These are phyloP conservation scores for Sambucus nigra DNA, from an alignment of 129 eudicot genomes.

Conservation along the genomic window DNA sequence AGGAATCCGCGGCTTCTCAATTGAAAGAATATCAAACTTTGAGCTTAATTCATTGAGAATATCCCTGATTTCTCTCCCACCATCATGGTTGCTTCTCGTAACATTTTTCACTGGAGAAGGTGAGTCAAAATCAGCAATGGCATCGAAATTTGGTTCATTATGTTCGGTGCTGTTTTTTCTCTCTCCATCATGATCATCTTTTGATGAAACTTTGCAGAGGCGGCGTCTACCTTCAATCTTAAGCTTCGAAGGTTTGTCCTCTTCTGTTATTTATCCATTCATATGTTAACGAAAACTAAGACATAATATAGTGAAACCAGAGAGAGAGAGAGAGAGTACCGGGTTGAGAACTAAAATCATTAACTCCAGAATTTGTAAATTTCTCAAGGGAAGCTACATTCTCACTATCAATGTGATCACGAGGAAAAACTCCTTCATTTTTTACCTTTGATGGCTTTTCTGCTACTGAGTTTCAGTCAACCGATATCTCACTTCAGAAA, in stretches of 20 bases:
- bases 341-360: slow-evolving; percentile 22
- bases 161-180: slow-evolving; percentile 6
- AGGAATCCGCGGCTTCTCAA: slow-evolving; percentile 54
- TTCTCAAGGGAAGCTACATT: slow-evolving; percentile 8
- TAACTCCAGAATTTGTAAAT: slow-evolving; percentile 10
- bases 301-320: neutral
- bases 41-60: slow-evolving; percentile 67
- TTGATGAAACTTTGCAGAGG: slow-evolving; percentile 79
- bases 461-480: slow-evolving; percentile 13
- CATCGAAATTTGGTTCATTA: slow-evolving; percentile 20
- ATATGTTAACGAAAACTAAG: slow-evolving; percentile 6
- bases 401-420: slow-evolving; percentile 9
- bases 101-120: slow-evolving; percentile 39
- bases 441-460: slow-evolving; percentile 3
- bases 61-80: slow-evolving; percentile 74
- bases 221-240: slow-evolving; percentile 77
- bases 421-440: slow-evolving; percentile 2
- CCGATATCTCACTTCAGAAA: slow-evolving; percentile 6
- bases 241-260: slow-evolving; percentile 35
- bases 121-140: slow-evolving; percentile 49
- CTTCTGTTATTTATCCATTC: slow-evolving; percentile 17
- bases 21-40: slow-evolving; percentile 58
- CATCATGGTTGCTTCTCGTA: slow-evolving; percentile 13
- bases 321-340: slow-evolving; percentile 14
- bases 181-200: slow-evolving; percentile 21